phyloP scores from a whole-genome alignment of 2,329 filamentous ascomycete species.

The Aspergillus puulaauensis region DNA sequence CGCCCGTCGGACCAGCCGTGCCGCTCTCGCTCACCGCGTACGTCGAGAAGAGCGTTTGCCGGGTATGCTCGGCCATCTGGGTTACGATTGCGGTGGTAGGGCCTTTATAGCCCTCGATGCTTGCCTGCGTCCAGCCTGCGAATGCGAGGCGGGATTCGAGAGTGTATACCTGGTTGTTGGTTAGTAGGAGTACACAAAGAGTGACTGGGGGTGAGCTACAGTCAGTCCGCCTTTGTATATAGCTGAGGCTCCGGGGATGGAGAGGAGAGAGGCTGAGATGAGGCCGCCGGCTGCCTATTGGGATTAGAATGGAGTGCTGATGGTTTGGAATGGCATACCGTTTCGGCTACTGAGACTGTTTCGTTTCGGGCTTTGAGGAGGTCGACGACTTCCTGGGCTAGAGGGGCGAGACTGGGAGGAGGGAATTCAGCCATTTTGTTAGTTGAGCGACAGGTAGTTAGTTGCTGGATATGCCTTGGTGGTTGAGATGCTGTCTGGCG shows the following conservation, averaged over 20 bases:
- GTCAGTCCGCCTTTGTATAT: constrained; percentile 65
- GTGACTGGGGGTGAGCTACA: constrained; percentile 19
- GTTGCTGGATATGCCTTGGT: too few species aligned
- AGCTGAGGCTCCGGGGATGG: constrained; percentile 57
- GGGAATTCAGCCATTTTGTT: constrained; percentile 27
- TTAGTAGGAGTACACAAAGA: neutral
- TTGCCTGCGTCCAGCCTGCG: constrained; percentile 60
- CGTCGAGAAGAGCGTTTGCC: constrained; percentile 55
- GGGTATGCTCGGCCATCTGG: constrained; percentile 56
- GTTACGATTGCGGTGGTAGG: constrained; percentile 60
- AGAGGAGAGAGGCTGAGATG: constrained; percentile 59
- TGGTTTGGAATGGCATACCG: constrained; percentile 36
- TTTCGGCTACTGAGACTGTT: constrained; percentile 62
- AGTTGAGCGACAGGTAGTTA: neutral
- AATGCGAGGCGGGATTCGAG: constrained; percentile 58
- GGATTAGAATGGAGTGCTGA: neutral
- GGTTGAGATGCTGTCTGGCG: too few species aligned
- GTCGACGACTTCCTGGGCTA: constrained; percentile 51
- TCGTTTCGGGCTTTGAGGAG: constrained; percentile 57
- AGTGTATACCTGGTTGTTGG: constrained; percentile 51
- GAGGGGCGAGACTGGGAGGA: constrained; percentile 37
- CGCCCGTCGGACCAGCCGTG: constrained; percentile 64
- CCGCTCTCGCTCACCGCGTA: constrained; percentile 62
- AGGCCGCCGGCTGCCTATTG: constrained; percentile 61
- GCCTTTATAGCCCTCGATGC: constrained; percentile 55